These are phyloP conservation scores for Sporothrix humicola DNA, from an alignment of 2,329 filamentous ascomycete species.

Conservation along the genomic window DNA sequence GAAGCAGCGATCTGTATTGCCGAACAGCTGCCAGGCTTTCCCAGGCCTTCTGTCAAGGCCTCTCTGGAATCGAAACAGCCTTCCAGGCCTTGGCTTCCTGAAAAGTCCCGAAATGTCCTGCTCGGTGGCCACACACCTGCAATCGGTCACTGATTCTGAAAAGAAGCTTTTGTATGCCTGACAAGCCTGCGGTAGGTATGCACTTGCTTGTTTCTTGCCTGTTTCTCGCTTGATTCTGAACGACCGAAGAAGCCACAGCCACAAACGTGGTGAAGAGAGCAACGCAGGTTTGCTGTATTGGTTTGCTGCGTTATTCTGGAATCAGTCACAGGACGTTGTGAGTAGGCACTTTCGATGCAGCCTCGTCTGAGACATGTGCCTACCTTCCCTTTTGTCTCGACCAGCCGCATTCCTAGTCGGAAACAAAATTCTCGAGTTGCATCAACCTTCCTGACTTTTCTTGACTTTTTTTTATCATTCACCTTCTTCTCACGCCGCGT, in stretches of 20 bases:
- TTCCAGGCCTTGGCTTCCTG: too few species aligned
- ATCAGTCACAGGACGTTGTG: background rate
- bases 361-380: conserved; percentile 14
- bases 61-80: too few species aligned
- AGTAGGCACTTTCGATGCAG: background rate
- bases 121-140: too few species aligned
- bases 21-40: background rate
- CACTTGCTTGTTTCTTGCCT: too few species aligned
- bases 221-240: too few species aligned
- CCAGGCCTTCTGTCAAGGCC: too few species aligned
- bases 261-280: conserved; percentile 18
- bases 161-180: too few species aligned
- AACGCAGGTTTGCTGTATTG: conserved; percentile 14
- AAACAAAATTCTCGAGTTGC: too few species aligned
- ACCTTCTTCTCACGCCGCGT: background rate
- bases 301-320: conserved; percentile 17
- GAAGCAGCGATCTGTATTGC: background rate
- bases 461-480: background rate
- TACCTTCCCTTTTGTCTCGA: conserved; percentile 5
- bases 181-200: too few species aligned
- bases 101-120: too few species aligned
- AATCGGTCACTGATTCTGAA: too few species aligned
- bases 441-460: background rate
- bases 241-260: background rate
- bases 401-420: background rate